These are phyloP conservation scores for Pythium coloratum DNA, from an alignment of 352 stramenopile genomes.

Conservation along the genomic window DNA sequence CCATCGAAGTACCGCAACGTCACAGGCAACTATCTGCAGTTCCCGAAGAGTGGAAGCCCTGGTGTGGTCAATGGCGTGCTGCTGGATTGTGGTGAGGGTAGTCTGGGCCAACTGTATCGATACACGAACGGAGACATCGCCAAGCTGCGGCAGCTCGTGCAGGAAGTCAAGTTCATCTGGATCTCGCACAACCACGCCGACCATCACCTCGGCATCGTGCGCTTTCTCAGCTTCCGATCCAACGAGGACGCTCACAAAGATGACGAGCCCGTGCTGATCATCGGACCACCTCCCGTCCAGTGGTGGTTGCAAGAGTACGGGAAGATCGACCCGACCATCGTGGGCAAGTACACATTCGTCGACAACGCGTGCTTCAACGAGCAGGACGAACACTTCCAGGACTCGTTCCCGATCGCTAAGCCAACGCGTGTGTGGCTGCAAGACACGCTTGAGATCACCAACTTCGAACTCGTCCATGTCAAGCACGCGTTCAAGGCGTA, in stretches of 20 bases:
- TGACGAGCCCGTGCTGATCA: slow-evolving; percentile 82
- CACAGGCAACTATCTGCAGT: slow-evolving; percentile 91
- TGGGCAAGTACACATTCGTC: slow-evolving; percentile 86
- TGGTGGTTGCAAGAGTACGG: slow-evolving; percentile 93
- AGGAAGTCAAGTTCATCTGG: slow-evolving; percentile 91
- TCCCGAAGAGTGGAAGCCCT: slow-evolving; percentile 27
- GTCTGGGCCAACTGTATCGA: slow-evolving; percentile 90
- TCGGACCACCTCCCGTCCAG: slow-evolving; percentile 89
- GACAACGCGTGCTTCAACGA: slow-evolving; percentile 87
- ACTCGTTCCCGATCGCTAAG: slow-evolving; percentile 36
- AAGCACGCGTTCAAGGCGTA: slow-evolving; percentile 92
- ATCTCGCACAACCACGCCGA: slow-evolving; percentile 98
- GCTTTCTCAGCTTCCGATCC: slow-evolving; percentile 82
- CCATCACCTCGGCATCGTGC: slow-evolving; percentile 94
- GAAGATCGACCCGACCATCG: slow-evolving; percentile 71
- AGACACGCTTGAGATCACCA: slow-evolving; percentile 41
- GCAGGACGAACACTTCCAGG: slow-evolving; percentile 36
- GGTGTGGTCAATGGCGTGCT: slow-evolving; percentile 71
- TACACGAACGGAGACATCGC: slow-evolving; percentile 45
- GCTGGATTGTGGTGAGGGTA: slow-evolving; percentile 97
- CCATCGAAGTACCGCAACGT: slow-evolving; percentile 99
- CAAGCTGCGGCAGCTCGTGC: slow-evolving; percentile 52
- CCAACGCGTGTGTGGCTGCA: slow-evolving; percentile 41
- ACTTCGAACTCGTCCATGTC: slow-evolving; percentile 71
- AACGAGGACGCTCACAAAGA: slow-evolving; percentile 19